These are phyloP conservation scores for Spathaspora sp. DNA, from an alignment of 805 yeast genomes.

Conservation along the genomic window DNA sequence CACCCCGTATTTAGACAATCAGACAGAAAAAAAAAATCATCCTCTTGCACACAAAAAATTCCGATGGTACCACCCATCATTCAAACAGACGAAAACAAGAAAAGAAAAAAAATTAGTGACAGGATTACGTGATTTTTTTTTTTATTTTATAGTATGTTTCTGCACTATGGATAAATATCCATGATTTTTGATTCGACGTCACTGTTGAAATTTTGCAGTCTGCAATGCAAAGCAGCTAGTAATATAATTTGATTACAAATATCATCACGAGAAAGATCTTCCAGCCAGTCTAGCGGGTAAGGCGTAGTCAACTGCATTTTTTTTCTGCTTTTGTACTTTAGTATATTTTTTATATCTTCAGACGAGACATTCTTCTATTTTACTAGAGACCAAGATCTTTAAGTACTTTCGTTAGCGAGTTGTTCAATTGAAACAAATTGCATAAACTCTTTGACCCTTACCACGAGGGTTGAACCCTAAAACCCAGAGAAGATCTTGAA, in stretches of 20 bases:
- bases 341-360: background rate
- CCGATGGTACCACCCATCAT: background rate
- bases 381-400: background rate
- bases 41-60: background rate
- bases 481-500: too few relatives aligned
- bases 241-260: background rate
- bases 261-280: too few relatives aligned
- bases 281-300: background rate
- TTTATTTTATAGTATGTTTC: background rate
- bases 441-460: background rate
- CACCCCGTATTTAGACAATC: background rate
- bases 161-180: background rate
- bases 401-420: too few relatives aligned
- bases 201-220: too few relatives aligned
- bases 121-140: background rate
- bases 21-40: background rate
- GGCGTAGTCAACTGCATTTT: too few relatives aligned
- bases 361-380: too few relatives aligned
- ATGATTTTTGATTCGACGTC: background rate
- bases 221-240: background rate
- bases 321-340: background rate
- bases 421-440: background rate
- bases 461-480: too few relatives aligned
- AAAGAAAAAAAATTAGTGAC: background rate
- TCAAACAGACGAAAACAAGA: background rate